Evolutionary conservation across 306 rosid genomes (phyloP), one percentile per base, ranked within the genome.

Genomic region (Myrica gale): DNA sequence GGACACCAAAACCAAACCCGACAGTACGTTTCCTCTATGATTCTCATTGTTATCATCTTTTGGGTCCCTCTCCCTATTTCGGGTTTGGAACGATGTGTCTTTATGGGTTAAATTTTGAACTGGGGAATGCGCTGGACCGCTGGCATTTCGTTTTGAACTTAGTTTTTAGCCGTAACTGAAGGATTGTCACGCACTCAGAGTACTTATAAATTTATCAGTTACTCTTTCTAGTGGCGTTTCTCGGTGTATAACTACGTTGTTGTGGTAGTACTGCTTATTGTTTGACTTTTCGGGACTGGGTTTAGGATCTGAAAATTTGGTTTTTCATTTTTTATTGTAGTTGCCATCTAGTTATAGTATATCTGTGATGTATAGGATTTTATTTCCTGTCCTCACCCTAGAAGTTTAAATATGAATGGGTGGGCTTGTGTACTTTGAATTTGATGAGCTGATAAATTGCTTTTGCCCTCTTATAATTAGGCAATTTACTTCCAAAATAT

Each of bases 261-360:
- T 75, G 53, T 61, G 51, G 45, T 74, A 20, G 20, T 39, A 32
- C 15, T 74, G 54, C 69, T 73, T 45, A 17, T 20, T 5, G 8
- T 58, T 42, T 73, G 42, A 39, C 20, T 19, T 8, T 20, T 74
- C 2, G 65, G 55, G 6, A n/a, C 73, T 21, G 42, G 67, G 44
- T 6, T 11, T 13, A 26, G 3, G 65, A 39, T 3, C 13, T 19
- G 21, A 15, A 23, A 21, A 16, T 2, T 48, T 12, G 13, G 13
- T 48, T 4, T 10, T 58, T 61, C 11, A 21, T 26, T 54, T 0
- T 54, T n/a, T 5, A 1, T 16, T 32, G 48, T 61, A 4, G 17
- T 52, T 76, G 48, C 5, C 47, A 41, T 65, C 16, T 17, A 75
- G 66, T 41, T n/a, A 9, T 63, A 16, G 32, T 42, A 66, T 75